Evolutionary conservation across 108 stramenopile species (phyloP), one percentile per base, ranked within the genome.

Genomic region (Nitzschia inconspicua): DNA sequence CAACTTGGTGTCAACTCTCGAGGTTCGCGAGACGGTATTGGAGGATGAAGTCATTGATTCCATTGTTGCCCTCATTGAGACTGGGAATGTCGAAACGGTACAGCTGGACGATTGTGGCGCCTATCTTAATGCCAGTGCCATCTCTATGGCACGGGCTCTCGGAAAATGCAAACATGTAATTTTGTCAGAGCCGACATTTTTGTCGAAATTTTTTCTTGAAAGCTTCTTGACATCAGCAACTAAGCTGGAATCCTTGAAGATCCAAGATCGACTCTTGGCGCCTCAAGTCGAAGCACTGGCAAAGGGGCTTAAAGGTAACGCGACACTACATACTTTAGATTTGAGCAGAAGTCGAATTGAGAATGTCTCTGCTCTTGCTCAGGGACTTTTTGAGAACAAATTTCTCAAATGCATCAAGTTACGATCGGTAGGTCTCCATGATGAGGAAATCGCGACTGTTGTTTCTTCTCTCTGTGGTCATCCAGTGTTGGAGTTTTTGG

Each of bases 31-130:
- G 18, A 63, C 62, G 13, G 39, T 63, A 1, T 26, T 63, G 0
- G 62, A 63, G 31, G 62, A 63, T 11, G 50, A 37, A 13, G 62
- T 63, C 14, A 51, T 63, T 8, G 39, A 63, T 1, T 48, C 48
- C 4, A 63, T 63, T 18, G 37, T 63, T n/a, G 39, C 50, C 4
- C 50, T 63, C 28, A 18, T 63, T 28, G 22, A 20, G 31, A 24
- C 48, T 9, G 24, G 62, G 4, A 25, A 36, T 26, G 34, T 63
- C 35, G 50, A 40, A 20, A 51, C 36, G 3, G 50, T 63, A 8
- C 40, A 63, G 16, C 31, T 63, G 1, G 62, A 63, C 42, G 62
- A 63, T 41, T 63, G 62, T 29, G 62, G 62, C 14, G 62, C 62
- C 2, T 51, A 63, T 32, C 22, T 52, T 0, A 50, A 52, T 19